These are phyloP conservation scores for Xylaria longipes DNA, from an alignment of 495 filamentous ascomycete genomes.

Conservation along the genomic window DNA sequence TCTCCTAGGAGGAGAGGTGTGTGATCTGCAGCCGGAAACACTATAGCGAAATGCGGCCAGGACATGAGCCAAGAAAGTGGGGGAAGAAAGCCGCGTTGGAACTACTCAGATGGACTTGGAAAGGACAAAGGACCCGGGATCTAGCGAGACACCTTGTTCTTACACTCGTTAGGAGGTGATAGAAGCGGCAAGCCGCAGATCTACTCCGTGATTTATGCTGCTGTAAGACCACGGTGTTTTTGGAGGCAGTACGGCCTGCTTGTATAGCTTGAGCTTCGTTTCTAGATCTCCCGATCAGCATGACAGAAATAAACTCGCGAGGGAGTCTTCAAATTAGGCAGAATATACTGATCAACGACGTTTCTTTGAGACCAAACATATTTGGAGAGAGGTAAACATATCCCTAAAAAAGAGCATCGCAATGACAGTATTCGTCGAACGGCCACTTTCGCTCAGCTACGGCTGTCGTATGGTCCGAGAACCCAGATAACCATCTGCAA, in stretches of 20 bases:
- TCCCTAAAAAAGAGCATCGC: neutral
- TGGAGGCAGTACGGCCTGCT: conserved; percentile 3
- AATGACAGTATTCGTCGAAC: neutral
- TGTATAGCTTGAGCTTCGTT: conserved; percentile 8
- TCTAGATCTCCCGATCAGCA: conserved; percentile 27
- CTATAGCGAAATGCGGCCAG: conserved; percentile 17
- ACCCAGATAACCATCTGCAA: conserved; percentile 7
- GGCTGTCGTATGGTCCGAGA: neutral
- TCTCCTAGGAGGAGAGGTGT: conserved; percentile 33
- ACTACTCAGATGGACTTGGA: conserved; percentile 4
- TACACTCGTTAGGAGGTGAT: neutral
- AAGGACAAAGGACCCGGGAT: neutral
- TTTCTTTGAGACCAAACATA: conserved; percentile 13
- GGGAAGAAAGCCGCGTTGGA: conserved; percentile 12
- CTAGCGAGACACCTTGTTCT: neutral
- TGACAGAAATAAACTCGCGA: conserved; percentile 8
- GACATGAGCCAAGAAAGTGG: conserved; percentile 23
- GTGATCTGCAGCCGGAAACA: conserved; percentile 42
- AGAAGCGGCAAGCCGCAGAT: neutral
- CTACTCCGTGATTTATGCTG: conserved; percentile 5
- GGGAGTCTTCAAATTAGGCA: conserved; percentile 9
- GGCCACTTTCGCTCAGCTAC: neutral
- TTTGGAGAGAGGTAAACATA: neutral
- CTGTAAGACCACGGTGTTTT: neutral
- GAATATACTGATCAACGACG: conserved; percentile 14